Evolutionary conservation across 148 eudicot species (phyloP).

Genomic region (Persicaria tinctoria): DNA sequence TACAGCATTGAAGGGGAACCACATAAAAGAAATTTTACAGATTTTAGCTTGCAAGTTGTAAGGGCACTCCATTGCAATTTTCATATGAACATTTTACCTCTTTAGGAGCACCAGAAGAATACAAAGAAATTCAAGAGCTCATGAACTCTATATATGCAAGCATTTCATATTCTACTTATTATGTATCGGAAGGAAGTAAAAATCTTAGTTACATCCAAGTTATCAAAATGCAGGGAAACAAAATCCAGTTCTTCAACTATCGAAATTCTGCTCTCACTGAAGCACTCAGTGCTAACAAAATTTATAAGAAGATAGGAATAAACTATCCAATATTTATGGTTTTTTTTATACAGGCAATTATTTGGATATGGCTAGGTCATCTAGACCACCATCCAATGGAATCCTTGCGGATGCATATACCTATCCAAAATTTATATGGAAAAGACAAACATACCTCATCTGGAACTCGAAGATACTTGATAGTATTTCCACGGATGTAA

Average conservation of each 20-base stretch:
- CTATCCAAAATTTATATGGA: neutral
- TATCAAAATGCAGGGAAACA: neutral
- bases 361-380: too few species aligned
- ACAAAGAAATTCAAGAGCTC: neutral
- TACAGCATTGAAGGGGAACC: neutral
- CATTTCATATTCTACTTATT: neutral
- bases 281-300: neutral
- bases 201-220: neutral
- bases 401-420: too few species aligned
- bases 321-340: neutral
- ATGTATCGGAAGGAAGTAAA: neutral
- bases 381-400: too few species aligned
- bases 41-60: neutral
- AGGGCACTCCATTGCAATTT: neutral
- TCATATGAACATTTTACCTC: neutral
- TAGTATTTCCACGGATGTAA: constrained; percentile 86
- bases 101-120: neutral
- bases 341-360: too few species aligned
- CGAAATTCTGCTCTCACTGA: neutral
- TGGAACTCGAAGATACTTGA: constrained; percentile 53
- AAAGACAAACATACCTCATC: constrained; percentile 26
- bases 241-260: neutral
- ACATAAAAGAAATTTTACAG: neutral
- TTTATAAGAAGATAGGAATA: neutral
- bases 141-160: neutral